Percentiles rank a stretch among this genome's conserved stretches.
phyloP scores from a whole-genome alignment of 2,329 filamentous ascomycete species.

The Aureobasidium vineae region DNA sequence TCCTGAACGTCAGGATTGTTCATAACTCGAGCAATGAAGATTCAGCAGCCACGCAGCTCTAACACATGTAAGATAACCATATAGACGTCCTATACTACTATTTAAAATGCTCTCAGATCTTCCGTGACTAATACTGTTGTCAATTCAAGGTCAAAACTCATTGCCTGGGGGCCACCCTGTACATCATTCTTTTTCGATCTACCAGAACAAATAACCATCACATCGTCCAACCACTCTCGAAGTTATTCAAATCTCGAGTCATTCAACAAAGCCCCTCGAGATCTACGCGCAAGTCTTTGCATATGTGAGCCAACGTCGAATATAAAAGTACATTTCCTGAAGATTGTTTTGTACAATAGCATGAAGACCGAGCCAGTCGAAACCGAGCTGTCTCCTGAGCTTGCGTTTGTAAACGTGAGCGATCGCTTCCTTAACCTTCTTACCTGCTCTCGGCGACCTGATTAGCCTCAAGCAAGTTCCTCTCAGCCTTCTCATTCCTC shows the following conservation, averaged over 20 bases:
- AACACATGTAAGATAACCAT: no score
- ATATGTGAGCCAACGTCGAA: neutral
- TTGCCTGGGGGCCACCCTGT: neutral
- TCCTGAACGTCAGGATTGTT: no score
- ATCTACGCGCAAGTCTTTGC: neutral
- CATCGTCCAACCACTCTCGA: neutral
- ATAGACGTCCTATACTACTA: neutral
- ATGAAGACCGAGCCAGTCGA: neutral
- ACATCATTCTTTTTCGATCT: no score
- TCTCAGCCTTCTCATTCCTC: constrained; percentile 33
- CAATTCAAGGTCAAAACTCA: neutral
- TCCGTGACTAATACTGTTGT: neutral
- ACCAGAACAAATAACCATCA: no score
- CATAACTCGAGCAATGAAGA: no score
- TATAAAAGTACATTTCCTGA: constrained; percentile 1
- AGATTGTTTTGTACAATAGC: neutral
- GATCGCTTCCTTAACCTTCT: neutral
- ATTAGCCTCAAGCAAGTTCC: constrained; percentile 33
- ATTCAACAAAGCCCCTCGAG: no score
- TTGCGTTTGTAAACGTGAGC: neutral
- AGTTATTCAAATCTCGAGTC: neutral
- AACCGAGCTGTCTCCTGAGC: neutral
- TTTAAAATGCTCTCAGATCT: neutral
- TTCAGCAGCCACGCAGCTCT: no score
- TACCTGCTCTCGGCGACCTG: constrained; percentile 31